Conservation (phyloP, 495 filamentous ascomycete species). For the Zalerion maritima region DNA sequence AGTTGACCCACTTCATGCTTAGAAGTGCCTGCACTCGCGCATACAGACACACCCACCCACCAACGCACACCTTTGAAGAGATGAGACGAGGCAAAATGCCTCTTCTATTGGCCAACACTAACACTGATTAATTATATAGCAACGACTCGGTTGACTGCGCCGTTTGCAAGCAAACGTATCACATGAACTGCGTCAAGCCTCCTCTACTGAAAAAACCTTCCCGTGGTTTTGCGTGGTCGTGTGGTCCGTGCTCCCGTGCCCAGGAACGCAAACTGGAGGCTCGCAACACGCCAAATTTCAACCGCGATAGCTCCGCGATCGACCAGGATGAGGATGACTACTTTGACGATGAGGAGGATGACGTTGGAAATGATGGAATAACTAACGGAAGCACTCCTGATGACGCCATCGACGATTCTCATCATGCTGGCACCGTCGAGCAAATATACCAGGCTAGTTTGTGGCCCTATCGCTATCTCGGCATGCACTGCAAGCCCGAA, state of each 20-base stretch:
- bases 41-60: slow-evolving; percentile 2
- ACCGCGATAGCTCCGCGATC: slow-evolving; percentile 28
- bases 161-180: slow-evolving; percentile 85
- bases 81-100: no score
- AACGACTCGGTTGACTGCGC: slow-evolving; percentile 95
- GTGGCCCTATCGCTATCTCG: slow-evolving; percentile 94
- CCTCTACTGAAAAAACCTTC: slow-evolving; percentile 92
- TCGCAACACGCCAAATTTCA: slow-evolving; percentile 63
- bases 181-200: slow-evolving; percentile 95
- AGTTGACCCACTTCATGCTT: slow-evolving; percentile 27
- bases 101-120: slow-evolving; percentile 4
- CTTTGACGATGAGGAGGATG: slow-evolving; percentile 63
- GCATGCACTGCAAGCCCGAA: slow-evolving; percentile 90
- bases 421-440: slow-evolving; percentile 67
- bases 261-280: slow-evolving; percentile 89
- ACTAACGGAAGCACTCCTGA: slow-evolving; percentile 45
- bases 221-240: slow-evolving; percentile 95
- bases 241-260: slow-evolving; percentile 83
- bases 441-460: slow-evolving; percentile 82
- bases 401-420: slow-evolving; percentile 36
- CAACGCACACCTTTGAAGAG: slow-evolving; percentile 4
- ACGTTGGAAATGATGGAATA: slow-evolving; percentile 40
- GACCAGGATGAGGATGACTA: slow-evolving; percentile 71
- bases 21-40: slow-evolving; percentile 6
- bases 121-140: slow-evolving; percentile 32